phyloP scores from a whole-genome alignment of 805 yeast genomes.

The Komagataella populi region DNA sequence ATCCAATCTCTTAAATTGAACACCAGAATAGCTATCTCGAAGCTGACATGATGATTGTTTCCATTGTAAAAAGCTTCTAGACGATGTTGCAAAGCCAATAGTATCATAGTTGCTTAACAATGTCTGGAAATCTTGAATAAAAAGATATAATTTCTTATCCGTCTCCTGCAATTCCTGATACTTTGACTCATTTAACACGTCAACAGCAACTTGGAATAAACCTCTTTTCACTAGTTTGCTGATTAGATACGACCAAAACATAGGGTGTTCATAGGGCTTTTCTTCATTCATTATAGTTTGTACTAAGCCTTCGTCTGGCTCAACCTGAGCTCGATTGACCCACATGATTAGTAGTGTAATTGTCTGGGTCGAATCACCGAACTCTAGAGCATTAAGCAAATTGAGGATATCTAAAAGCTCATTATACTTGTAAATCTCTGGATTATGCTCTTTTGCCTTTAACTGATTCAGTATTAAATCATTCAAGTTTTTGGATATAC shows the following conservation, averaged over 20 bases:
- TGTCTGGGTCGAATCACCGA: constrained; percentile 24
- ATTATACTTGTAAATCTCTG: not conserved
- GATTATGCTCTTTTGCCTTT: not conserved
- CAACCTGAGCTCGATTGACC: constrained; percentile 59
- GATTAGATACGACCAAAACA: constrained; percentile 51
- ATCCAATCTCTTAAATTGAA: constrained; percentile 14
- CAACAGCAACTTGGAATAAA: constrained; percentile 37
- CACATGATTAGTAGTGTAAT: constrained; percentile 38
- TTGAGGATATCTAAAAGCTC: constrained; percentile 27
- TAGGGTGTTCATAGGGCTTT: constrained; percentile 23
- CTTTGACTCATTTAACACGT: constrained; percentile 29
- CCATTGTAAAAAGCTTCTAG: constrained; percentile 33
- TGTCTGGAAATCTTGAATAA: constrained; percentile 26
- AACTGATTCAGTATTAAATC: not conserved
- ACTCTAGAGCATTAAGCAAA: constrained; percentile 41
- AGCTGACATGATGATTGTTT: constrained; percentile 34
- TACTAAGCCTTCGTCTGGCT: constrained; percentile 40
- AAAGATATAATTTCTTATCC: constrained; percentile 15
- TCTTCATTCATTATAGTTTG: constrained; percentile 28
- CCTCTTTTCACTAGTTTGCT: constrained; percentile 51
- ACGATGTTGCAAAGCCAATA: constrained; percentile 18
- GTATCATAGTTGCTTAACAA: constrained; percentile 26
- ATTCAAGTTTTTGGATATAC: not conserved
- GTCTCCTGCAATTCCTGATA: constrained; percentile 22
- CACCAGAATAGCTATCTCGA: constrained; percentile 23